Base-by-base conservation (phyloP, 108 stramenopile genomes). In the Nitzschia sp. region DNA sequence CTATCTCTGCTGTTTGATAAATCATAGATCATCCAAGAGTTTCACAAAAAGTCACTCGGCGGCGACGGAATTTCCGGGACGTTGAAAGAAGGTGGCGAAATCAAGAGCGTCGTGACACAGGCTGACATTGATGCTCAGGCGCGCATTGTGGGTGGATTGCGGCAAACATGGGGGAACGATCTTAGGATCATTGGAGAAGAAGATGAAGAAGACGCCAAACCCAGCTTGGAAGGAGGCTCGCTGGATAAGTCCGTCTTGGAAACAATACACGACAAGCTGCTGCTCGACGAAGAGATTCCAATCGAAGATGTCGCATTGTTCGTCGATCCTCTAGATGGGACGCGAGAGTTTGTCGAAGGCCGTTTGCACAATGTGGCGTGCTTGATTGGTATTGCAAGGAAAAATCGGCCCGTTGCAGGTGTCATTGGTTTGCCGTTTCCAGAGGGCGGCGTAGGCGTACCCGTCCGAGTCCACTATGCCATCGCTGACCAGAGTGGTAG, bases 281-380 rank as follows among this genome's bases (percentile, higher is more conserved):
- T 46, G 28, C 2, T 45, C 19, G 78, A 79, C 46, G 78, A 79
- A 17, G 64, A 70, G 54, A 38, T 80, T 24, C 64, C 68, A 0
- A n/a, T 80, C 11, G 70, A 75, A 31, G 75, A 76, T 11, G 33
- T 82, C 9, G 42, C 64, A 17, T 56, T 93, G 26, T 93, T 87
- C 71, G 90, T 93, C 31, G 92, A 93, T 79, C 89, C 92, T 3
- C 48, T 93, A 47, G 92, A 93, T 65, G 92, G 92, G 17, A 93
- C 92, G 0, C 77, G 92, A 46, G 92, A 93, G 68, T 93, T 89
- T 69, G 89, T 93, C 17, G 89, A 93, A 59, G 88, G 88, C 24
- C 77, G 92, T 3, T 68, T 93, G 27, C 74, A 78, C 42, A 90
- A 88, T 60, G 87, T 86, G 11, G 88, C 84, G 59, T 88, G 83